Conservation (phyloP, 768 basidiomycete genomes). For the Mycena capillaripes region DNA sequence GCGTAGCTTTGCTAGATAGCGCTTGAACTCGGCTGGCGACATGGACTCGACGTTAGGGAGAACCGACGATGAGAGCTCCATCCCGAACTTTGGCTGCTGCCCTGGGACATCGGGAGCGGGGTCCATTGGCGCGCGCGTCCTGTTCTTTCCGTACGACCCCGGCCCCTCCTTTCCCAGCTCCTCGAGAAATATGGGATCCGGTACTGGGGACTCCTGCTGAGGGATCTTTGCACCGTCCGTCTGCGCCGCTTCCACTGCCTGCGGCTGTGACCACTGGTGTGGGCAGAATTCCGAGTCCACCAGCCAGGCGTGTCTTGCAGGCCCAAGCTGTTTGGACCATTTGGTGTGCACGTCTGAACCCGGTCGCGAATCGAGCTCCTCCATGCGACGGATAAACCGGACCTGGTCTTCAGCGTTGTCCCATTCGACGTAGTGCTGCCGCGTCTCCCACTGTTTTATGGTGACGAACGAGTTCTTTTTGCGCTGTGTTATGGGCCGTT, state of each 20-base stretch:
- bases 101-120: slow-evolving; percentile 22
- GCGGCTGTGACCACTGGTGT: slow-evolving; percentile 18
- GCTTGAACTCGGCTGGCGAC: slow-evolving; percentile 68
- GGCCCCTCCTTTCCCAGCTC: slow-evolving; percentile 42
- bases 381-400: slow-evolving; percentile 76
- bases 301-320: slow-evolving; percentile 47
- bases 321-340: slow-evolving; percentile 60
- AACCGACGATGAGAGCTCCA: slow-evolving; percentile 25
- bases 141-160: slow-evolving; percentile 44
- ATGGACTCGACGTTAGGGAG: slow-evolving; percentile 73
- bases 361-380: slow-evolving; percentile 68
- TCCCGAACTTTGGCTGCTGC: not conserved
- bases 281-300: slow-evolving; percentile 63
- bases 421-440: slow-evolving; percentile 86
- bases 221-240: slow-evolving; percentile 9
- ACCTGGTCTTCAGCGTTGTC: slow-evolving; percentile 74
- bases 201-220: slow-evolving; percentile 30
- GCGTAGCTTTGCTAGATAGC: slow-evolving; percentile 73
- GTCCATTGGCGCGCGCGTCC: slow-evolving; percentile 6
- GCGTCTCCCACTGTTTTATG: slow-evolving; percentile 77
- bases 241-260: slow-evolving; percentile 15
- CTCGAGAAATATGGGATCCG: not conserved
- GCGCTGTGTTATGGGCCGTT: slow-evolving; percentile 82
- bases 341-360: slow-evolving; percentile 38
- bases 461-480: slow-evolving; percentile 77